Evolutionary conservation across 768 basidiomycete genomes (phyloP).

Genomic region (Collybia sp.): DNA sequence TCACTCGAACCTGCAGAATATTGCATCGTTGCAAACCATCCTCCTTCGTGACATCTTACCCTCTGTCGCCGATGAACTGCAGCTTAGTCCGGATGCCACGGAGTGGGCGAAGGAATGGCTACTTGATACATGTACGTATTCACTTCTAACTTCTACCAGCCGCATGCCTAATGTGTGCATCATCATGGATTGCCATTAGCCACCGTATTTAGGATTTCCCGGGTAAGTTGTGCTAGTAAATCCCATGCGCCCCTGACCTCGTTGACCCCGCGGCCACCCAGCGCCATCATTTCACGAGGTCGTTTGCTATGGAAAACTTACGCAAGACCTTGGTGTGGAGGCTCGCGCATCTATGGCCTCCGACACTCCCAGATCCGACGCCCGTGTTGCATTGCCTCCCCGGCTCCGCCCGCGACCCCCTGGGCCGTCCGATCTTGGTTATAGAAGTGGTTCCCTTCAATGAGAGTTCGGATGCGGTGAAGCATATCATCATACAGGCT

Average conservation of each 20-base stretch:
- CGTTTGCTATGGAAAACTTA: conserved; percentile 58
- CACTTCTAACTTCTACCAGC: conserved; percentile 5
- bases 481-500: conserved; percentile 38
- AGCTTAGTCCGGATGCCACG: conserved; percentile 38
- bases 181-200: conserved; percentile 26
- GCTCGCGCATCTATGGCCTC: conserved; percentile 36
- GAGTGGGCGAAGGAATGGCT: conserved; percentile 61
- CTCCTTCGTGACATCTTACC: conserved; percentile 57
- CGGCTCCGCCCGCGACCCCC: conserved; percentile 45
- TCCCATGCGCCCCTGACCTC: conserved; percentile 4
- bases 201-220: conserved; percentile 56
- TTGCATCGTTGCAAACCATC: conserved; percentile 43
- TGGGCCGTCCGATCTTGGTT: conserved; percentile 62
- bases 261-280: conserved; percentile 20
- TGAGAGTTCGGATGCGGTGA: conserved; percentile 30
- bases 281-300: conserved; percentile 64
- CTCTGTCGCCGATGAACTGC: conserved; percentile 53
- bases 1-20: conserved; percentile 38
- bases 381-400: conserved; percentile 54
- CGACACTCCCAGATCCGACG: conserved; percentile 19
- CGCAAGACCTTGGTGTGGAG: conserved; percentile 57
- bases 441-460: conserved; percentile 41
- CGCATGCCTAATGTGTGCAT: conserved; percentile 4
- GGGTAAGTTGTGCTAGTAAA: conserved; percentile 36
- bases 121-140: conserved; percentile 54